Evolutionary conservation across 495 filamentous ascomycete genomes (phyloP), one percentile per base, ranked within the genome.

Genomic region (Venustampulla echinocandica): DNA sequence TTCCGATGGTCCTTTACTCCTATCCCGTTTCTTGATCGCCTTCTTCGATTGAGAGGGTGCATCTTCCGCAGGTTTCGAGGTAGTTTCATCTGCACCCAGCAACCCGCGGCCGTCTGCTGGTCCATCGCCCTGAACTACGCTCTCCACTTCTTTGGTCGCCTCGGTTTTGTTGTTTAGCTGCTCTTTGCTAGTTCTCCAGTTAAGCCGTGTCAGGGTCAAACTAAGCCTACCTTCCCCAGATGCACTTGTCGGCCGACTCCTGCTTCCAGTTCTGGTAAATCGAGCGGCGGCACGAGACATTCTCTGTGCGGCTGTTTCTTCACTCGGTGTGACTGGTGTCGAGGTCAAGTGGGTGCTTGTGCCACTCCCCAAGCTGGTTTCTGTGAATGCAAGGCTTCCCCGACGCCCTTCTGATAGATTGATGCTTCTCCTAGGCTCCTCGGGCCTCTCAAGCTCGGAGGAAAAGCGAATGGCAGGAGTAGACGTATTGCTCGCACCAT

Each of bases 211-310:
- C 32, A 90, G 75, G 1, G 80, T 80, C n/a, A 73, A 53, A 54
- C 80, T 80, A 21, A 86, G 70, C 42, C 82, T 64, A 30, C 70
- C 79, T 39, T 89, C 84, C 18, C 82, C 81, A 5, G 70, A 66
- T 49, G 84, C 79, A 53, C 82, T 85, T 17, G 66, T 72, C 2
- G 84, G 76, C 46, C 84, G 76, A 53, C 82, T 86, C 52, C 74
- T 81, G 40, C 64, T 74, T 6, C 66, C 68, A 33, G 71, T 65
- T 50, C 69, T 74, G 34, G 61, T 70, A 25, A 74, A 69, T 36
- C 72, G 76, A 11, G 80, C 80, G 7, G 74, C 72, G 6, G 79
- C 75, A 5, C 82, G 70, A 23, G 79, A 81, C 21, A 77, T 53
- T 51, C 75, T 61, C 50, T 71, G 58, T 4, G 63, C 60, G 9